Percentiles rank a stretch among this genome's conserved stretches.
phyloP scores from a whole-genome alignment of 2,329 filamentous ascomycete genomes.

The Simplicillium sp. region DNA sequence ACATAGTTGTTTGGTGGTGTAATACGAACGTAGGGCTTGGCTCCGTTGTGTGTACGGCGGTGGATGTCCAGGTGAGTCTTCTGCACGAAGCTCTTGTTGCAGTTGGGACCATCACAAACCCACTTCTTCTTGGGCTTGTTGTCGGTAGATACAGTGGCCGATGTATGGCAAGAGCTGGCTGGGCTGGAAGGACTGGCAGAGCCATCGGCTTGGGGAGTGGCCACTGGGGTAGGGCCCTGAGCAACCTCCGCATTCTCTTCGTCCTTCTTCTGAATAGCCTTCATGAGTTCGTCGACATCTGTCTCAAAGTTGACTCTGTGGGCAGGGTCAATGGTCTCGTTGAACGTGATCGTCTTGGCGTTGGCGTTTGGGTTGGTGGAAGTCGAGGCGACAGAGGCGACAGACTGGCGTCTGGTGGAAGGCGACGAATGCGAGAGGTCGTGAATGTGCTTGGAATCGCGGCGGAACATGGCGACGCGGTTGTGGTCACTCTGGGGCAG shows the following conservation, averaged over 20 bases:
- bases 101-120: slow-evolving; percentile 63
- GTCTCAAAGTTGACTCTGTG: slow-evolving; percentile 63
- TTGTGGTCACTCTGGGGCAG: slow-evolving; percentile 12
- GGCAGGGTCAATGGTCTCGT: slow-evolving; percentile 34
- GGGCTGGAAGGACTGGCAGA: slow-evolving; percentile 20
- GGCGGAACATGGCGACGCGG: slow-evolving; percentile 14
- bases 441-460: slow-evolving; percentile 17
- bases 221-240: slow-evolving; percentile 5
- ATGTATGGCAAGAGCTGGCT: slow-evolving; percentile 6
- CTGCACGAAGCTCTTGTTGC: slow-evolving; percentile 76
- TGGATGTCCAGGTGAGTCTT: slow-evolving; percentile 93
- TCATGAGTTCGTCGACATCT: slow-evolving; percentile 81
- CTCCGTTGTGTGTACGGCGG: slow-evolving; percentile 76
- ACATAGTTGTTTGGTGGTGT: neutral
- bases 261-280: slow-evolving; percentile 66
- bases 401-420: slow-evolving; percentile 11
- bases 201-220: slow-evolving; percentile 1
- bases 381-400: slow-evolving; percentile 8
- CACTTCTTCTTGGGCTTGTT: slow-evolving; percentile 49
- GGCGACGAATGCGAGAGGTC: slow-evolving; percentile 22
- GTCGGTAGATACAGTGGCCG: slow-evolving; percentile 14
- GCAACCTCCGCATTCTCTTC: slow-evolving; percentile 19
- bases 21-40: slow-evolving; percentile 73
- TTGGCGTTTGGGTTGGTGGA: slow-evolving; percentile 17
- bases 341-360: slow-evolving; percentile 33